Evolutionary conservation across 176 grass and related monocot species (phyloP).

Genomic region (Phragmites australis): DNA sequence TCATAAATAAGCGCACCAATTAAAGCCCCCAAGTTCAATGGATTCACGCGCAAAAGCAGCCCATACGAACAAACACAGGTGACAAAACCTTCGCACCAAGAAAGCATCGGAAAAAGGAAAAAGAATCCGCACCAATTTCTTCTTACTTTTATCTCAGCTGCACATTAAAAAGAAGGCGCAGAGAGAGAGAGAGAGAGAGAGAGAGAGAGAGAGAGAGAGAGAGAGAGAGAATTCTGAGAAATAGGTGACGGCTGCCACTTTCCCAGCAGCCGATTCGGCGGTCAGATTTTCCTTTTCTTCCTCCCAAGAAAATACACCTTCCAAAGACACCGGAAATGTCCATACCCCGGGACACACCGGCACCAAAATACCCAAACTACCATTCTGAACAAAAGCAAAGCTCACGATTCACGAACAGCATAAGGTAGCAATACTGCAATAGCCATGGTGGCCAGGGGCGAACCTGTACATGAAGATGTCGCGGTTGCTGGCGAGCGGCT

Average conservation of each 20-base stretch:
- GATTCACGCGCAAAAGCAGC: conserved; percentile 43
- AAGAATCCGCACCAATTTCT: not conserved
- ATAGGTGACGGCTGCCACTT: conserved; percentile 23
- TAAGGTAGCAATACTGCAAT: too few relatives aligned
- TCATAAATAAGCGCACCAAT: conserved; percentile 10
- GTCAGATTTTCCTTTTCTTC: conserved; percentile 27
- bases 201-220: too few relatives aligned
- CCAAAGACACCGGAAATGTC: conserved; percentile 37
- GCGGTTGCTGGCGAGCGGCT: conserved; percentile 70
- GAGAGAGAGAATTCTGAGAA: not conserved
- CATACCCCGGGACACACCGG: conserved; percentile 6
- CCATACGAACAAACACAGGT: conserved; percentile 17
- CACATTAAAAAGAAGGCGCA: not conserved
- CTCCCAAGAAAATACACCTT: conserved; percentile 2
- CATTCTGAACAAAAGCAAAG: not conserved
- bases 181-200: not conserved
- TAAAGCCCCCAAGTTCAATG: conserved; percentile 29
- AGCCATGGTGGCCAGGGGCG: not conserved
- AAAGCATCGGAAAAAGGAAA: not conserved
- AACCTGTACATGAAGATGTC: conserved; percentile 99
- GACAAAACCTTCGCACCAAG: conserved; percentile 41
- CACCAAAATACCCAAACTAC: not conserved
- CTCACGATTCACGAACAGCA: not conserved
- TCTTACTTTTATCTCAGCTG: not conserved
- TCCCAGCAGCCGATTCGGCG: conserved; percentile 16